Conservation (phyloP, 2,329 filamentous ascomycete species). For the Xylariaceae sp. region DNA sequence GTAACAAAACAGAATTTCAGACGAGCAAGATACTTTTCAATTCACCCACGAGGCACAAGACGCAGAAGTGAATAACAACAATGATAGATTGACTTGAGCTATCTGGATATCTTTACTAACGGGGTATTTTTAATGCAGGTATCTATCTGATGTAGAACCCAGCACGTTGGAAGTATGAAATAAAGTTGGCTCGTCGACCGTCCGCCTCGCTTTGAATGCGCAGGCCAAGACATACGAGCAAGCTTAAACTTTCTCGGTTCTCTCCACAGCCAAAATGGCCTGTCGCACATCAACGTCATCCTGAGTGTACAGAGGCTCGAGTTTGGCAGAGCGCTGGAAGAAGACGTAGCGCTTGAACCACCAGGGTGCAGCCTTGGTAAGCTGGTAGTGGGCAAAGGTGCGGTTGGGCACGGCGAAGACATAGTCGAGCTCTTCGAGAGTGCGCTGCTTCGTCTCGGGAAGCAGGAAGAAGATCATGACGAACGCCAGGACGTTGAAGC, state of each 20-base stretch:
- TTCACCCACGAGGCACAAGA: too few relatives aligned
- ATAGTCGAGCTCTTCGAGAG: slow-evolving; percentile 49
- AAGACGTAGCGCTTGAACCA: slow-evolving; percentile 37
- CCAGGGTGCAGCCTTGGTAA: slow-evolving; percentile 37
- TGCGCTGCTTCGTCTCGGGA: slow-evolving; percentile 50
- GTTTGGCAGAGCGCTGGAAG: slow-evolving; percentile 29
- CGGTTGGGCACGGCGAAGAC: slow-evolving; percentile 43
- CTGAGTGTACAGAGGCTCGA: slow-evolving; percentile 30
- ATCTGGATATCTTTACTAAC: too few relatives aligned
- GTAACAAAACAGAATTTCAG: too few relatives aligned
- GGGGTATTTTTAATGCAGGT: too few relatives aligned
- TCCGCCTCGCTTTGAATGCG: too few relatives aligned
- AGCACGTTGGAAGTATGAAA: too few relatives aligned
- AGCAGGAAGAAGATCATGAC: slow-evolving; percentile 48
- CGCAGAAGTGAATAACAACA: too few relatives aligned
- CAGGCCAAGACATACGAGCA: too few relatives aligned
- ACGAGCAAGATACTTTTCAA: too few relatives aligned
- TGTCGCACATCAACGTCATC: slow-evolving; percentile 20
- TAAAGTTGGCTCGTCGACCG: too few relatives aligned
- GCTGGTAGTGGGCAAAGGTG: slow-evolving; percentile 42
- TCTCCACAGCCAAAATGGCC: background rate
- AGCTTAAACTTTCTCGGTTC: background rate
- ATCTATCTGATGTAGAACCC: too few relatives aligned
- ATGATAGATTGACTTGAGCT: too few relatives aligned
- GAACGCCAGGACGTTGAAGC: slow-evolving; percentile 45